These are phyloP conservation scores for Cutaneotrichosporon dermatis DNA, from an alignment of 1,284 basidiomycete species.

Conservation along the genomic window DNA sequence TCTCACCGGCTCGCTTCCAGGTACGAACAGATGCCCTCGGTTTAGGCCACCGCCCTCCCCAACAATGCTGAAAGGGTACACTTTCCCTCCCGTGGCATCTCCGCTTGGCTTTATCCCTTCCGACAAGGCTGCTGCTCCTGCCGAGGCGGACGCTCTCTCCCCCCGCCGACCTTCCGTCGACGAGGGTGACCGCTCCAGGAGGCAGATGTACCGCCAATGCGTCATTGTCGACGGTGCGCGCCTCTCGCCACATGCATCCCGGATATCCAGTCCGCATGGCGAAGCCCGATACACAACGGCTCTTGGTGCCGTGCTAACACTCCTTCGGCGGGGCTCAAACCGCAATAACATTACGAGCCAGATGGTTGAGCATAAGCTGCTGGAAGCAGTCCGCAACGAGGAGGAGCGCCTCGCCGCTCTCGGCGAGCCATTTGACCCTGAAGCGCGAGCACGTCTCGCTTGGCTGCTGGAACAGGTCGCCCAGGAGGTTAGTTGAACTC, in stretches of 20 bases:
- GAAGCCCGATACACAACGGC: neutral
- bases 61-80: neutral
- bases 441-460: slow-evolving; percentile 9
- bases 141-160: neutral
- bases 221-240: slow-evolving; percentile 21
- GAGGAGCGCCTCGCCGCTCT: neutral
- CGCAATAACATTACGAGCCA: neutral
- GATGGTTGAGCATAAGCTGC: slow-evolving; percentile 6
- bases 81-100: neutral
- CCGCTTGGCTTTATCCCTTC: neutral
- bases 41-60: neutral
- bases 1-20: no score
- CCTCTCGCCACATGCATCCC: slow-evolving; percentile 2
- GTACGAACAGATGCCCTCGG: no score
- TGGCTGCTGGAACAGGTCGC: slow-evolving; percentile 19
- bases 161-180: neutral
- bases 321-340: neutral
- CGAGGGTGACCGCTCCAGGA: neutral
- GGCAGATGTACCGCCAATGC: slow-evolving; percentile 13
- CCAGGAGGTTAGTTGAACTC: slow-evolving; percentile 5
- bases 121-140: no score
- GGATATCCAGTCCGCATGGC: no score
- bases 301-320: slow-evolving; percentile 5
- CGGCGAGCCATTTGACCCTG: slow-evolving; percentile 9
- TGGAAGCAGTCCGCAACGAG: slow-evolving; percentile 5